A percentile compares a stretch with the other conserved stretches of the same genome.
Conservation (phyloP, 1,284 basidiomycete species). For the Sporisorium sorghi region DNA sequence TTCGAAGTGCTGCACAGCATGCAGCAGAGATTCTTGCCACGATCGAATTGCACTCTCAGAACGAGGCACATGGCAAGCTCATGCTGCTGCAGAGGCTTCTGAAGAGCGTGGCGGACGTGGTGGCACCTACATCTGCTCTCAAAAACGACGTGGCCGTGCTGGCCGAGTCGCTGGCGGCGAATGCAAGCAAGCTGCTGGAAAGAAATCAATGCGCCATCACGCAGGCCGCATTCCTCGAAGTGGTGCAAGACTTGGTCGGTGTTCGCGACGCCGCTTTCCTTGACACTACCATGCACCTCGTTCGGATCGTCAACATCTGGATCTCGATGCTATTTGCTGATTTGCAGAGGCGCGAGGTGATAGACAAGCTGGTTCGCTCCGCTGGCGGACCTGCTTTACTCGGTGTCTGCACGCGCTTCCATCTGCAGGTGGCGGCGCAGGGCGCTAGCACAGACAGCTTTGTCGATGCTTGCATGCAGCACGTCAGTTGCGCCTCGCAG, state of each 20-base stretch:
- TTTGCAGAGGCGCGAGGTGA: conserved; percentile 14
- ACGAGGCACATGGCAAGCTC: conserved; percentile 55
- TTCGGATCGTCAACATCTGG: conserved; percentile 28
- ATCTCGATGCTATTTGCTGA: conserved; percentile 18
- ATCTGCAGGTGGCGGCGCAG: conserved; percentile 25
- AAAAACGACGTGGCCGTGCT: conserved; percentile 15
- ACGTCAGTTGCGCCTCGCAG: conserved; percentile 6
- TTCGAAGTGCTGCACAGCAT: conserved; percentile 9
- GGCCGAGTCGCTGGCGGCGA: conserved; percentile 7
- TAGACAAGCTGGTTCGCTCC: conserved; percentile 13
- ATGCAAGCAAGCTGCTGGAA: conserved; percentile 37
- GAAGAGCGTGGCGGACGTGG: conserved; percentile 34
- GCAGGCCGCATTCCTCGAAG: conserved; percentile 49
- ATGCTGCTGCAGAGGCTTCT: conserved; percentile 39
- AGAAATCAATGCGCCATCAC: conserved; percentile 52
- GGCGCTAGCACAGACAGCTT: conserved; percentile 10
- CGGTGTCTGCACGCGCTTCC: conserved; percentile 25
- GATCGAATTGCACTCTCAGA: conserved; percentile 43
- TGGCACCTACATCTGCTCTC: conserved; percentile 18
- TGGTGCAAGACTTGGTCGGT: conserved; percentile 40
- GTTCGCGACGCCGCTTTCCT: conserved; percentile 22
- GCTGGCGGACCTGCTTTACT: conserved; percentile 37
- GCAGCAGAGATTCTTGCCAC: conserved; percentile 14
- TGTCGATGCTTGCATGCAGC: conserved; percentile 21
- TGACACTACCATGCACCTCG: conserved; percentile 9